Evolutionary conservation across 352 stramenopile genomes (phyloP), one percentile per base, ranked within the genome.

Genomic region (Phytophthora sp.): DNA sequence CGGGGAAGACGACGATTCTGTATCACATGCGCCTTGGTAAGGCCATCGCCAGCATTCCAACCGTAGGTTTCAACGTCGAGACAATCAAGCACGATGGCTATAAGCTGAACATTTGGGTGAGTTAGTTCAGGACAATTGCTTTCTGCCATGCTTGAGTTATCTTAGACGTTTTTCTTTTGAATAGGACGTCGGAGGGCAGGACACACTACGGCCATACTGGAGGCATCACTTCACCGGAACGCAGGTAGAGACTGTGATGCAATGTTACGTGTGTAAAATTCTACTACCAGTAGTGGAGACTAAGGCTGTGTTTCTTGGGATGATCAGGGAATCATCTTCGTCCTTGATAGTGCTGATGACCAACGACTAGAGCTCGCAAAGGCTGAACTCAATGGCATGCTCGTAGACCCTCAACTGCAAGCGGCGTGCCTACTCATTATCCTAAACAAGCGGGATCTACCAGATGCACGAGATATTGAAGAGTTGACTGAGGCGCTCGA

Each of bases 211-310:
- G 31, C 85, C 87, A 18, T 93, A 93, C 38, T 95, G 83, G 85
- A 72, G 87, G 24, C 87, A 95, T 64, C 85, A 93, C 51, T 94
- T 93, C 62, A 95, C 84, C 8, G 85, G 83, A 37, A 94, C 87
- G 4, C 83, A 95, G 78, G 79, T 90, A 66, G 5, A 49, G 37
- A 12, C 5, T 54, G 35, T 5, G 18, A 7, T 20, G 4, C 27
- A 28, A 44, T 17, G 26, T 26, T 49, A 42, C 20, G 2, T 37
- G 10, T 23, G 32, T 41, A 3, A 7, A 45, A 4, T 24, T 58
- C 17, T 51, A 15, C n/a, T n/a, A n/a, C n/a, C n/a, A n/a, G n/a
- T n/a, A n/a, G n/a, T n/a, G n/a, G n/a, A n/a, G n/a, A n/a, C n/a
- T n/a, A n/a, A n/a, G n/a, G n/a, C n/a, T n/a, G n/a, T n/a, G n/a